phyloP scores from a whole-genome alignment of 2,329 filamentous ascomycete genomes.

The Didymella sp. region DNA sequence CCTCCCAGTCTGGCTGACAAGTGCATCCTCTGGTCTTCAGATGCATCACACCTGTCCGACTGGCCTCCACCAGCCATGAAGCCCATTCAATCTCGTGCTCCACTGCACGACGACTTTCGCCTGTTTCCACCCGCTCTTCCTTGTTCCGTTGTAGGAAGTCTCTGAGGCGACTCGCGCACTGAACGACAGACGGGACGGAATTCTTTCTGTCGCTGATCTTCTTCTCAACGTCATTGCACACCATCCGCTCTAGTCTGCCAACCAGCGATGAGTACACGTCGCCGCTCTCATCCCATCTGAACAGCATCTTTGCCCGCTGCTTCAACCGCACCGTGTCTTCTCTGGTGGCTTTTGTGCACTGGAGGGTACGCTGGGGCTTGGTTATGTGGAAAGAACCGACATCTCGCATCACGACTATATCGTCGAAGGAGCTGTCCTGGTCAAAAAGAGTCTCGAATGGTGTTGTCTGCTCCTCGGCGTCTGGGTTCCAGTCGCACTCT shows the following conservation, averaged over 20 bases:
- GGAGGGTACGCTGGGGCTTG: conserved; percentile 22
- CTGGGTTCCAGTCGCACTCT: conserved; percentile 24
- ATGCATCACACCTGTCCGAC: conserved; percentile 39
- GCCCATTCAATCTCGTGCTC: conserved; percentile 42
- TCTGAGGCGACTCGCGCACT: conserved; percentile 27
- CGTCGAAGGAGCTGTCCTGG: conserved; percentile 29
- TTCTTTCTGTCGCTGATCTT: background rate
- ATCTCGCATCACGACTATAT: conserved; percentile 34
- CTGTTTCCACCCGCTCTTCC: conserved; percentile 31
- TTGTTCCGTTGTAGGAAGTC: conserved; percentile 26
- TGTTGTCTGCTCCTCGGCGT: conserved; percentile 8
- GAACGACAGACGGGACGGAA: conserved; percentile 2
- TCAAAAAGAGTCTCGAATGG: conserved; percentile 4
- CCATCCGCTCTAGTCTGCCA: conserved; percentile 12
- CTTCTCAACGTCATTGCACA: conserved; percentile 10
- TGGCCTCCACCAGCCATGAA: conserved; percentile 39
- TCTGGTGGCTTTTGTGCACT: conserved; percentile 35
- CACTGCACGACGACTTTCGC: conserved; percentile 29
- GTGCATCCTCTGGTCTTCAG: conserved; percentile 33
- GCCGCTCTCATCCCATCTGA: conserved; percentile 29
- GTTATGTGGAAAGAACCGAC: conserved; percentile 29
- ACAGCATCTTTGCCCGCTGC: conserved; percentile 23
- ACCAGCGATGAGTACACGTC: conserved; percentile 26
- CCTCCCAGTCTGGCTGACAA: conserved; percentile 38
- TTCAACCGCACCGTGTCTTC: conserved; percentile 32